phyloP scores from a whole-genome alignment of 305 asterid species.

The Fraxinus floribunda region DNA sequence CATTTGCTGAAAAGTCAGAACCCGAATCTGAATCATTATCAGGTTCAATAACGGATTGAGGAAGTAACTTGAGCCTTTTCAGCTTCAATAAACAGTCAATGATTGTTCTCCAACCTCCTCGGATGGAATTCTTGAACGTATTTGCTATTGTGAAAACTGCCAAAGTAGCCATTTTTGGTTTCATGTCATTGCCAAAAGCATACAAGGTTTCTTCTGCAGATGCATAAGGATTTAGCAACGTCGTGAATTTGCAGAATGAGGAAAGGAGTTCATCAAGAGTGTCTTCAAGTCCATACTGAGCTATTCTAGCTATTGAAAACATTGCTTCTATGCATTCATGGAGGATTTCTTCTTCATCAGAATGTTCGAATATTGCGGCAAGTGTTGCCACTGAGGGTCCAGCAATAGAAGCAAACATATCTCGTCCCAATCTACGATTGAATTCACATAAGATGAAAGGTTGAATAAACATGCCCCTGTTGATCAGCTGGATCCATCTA shows the following conservation, averaged over 20 bases:
- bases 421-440: slow-evolving; percentile 81
- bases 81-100: slow-evolving; percentile 87
- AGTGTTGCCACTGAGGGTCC: slow-evolving; percentile 93
- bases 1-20: slow-evolving; percentile 13
- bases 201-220: slow-evolving; percentile 82
- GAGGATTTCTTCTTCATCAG: slow-evolving; percentile 79
- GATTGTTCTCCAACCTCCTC: slow-evolving; percentile 89
- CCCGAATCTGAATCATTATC: slow-evolving; percentile 31
- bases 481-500: slow-evolving; percentile 81
- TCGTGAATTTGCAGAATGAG: slow-evolving; percentile 86
- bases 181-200: slow-evolving; percentile 80
- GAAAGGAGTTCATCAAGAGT: slow-evolving; percentile 82
- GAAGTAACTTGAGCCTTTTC: slow-evolving; percentile 76
- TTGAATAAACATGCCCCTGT: slow-evolving; percentile 51
- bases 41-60: slow-evolving; percentile 60
- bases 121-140: slow-evolving; percentile 65
- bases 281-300: slow-evolving; percentile 82
- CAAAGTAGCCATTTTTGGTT: slow-evolving; percentile 86
- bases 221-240: slow-evolving; percentile 74
- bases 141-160: slow-evolving; percentile 83
- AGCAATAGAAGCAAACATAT: slow-evolving; percentile 82
- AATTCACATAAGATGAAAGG: slow-evolving; percentile 59
- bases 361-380: slow-evolving; percentile 74
- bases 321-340: slow-evolving; percentile 77
- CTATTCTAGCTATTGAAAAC: slow-evolving; percentile 76